Conservation (phyloP, 805 yeast genomes). For the Nakazawaea ernobii region DNA sequence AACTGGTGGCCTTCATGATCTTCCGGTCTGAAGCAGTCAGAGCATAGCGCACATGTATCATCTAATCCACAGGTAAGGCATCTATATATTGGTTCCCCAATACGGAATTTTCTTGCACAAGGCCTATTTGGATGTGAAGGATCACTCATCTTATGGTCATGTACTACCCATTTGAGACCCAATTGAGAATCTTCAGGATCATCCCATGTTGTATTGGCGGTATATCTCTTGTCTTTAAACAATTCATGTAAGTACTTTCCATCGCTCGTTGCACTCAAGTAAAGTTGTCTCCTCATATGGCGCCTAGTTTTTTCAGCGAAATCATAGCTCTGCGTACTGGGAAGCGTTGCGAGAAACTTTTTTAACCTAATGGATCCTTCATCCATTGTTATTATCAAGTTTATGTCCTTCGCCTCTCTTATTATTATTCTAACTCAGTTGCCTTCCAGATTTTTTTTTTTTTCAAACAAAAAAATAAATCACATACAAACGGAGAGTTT, state of each 20-base stretch:
- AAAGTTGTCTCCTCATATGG: slow-evolving; percentile 37
- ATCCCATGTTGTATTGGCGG: not conserved
- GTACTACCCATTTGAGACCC: slow-evolving; percentile 1
- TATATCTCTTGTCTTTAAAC: slow-evolving; percentile 18
- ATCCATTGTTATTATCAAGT: not conserved
- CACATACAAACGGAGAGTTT: not conserved
- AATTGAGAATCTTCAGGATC: slow-evolving; percentile 9
- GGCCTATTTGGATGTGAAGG: slow-evolving; percentile 57
- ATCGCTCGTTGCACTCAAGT: slow-evolving; percentile 33
- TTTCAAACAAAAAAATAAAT: not conserved
- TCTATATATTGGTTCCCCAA: slow-evolving; percentile 79
- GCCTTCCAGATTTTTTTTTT: not conserved
- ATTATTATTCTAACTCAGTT: not conserved
- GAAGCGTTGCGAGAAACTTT: slow-evolving; percentile 33
- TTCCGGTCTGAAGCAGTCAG: slow-evolving; percentile 63
- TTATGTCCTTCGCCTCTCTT: too few relatives aligned
- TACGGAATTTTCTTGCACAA: slow-evolving; percentile 65
- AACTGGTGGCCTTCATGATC: slow-evolving; percentile 72
- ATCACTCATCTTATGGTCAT: slow-evolving; percentile 13
- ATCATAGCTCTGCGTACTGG: slow-evolving; percentile 26
- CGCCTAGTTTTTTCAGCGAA: slow-evolving; percentile 24
- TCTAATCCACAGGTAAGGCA: slow-evolving; percentile 74
- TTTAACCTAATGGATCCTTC: slow-evolving; percentile 20
- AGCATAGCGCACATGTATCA: slow-evolving; percentile 81
- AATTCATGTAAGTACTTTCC: slow-evolving; percentile 34